These are phyloP conservation scores for Aspergillus sergii DNA, from an alignment of 2,329 filamentous ascomycete genomes.

Conservation along the genomic window DNA sequence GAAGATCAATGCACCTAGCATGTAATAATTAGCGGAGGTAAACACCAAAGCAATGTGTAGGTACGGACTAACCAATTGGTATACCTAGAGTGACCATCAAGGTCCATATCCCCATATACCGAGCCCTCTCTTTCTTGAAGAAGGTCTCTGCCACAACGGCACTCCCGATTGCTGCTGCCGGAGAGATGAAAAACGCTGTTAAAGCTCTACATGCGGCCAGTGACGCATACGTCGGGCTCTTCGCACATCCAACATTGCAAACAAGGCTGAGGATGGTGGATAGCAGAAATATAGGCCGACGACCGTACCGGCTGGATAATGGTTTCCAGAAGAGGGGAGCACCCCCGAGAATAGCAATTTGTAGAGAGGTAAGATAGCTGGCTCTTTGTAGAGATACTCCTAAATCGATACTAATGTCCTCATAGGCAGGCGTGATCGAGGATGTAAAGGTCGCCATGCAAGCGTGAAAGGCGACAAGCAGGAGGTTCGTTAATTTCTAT, in stretches of 20 bases:
- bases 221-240: slow-evolving; percentile 52
- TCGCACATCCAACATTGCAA: slow-evolving; percentile 60
- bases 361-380: slow-evolving; percentile 59
- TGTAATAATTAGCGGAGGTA: neutral
- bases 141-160: slow-evolving; percentile 60
- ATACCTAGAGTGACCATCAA: slow-evolving; percentile 53
- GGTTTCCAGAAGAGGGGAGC: slow-evolving; percentile 61
- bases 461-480: slow-evolving; percentile 61
- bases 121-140: slow-evolving; percentile 56
- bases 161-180: slow-evolving; percentile 57
- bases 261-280: slow-evolving; percentile 53
- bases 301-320: slow-evolving; percentile 56
- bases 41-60: neutral
- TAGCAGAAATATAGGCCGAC: slow-evolving; percentile 58
- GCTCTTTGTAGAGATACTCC: slow-evolving; percentile 51
- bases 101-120: slow-evolving; percentile 61
- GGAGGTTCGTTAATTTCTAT: slow-evolving; percentile 34
- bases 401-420: slow-evolving; percentile 54
- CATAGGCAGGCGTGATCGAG: slow-evolving; percentile 58
- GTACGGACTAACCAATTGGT: slow-evolving; percentile 29
- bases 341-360: slow-evolving; percentile 57
- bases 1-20: slow-evolving; percentile 36
- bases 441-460: slow-evolving; percentile 62
- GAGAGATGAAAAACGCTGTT: slow-evolving; percentile 58
- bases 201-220: slow-evolving; percentile 56